These are phyloP conservation scores for Fragaria vesca DNA, from an alignment of 306 rosid species.

Conservation along the genomic window DNA sequence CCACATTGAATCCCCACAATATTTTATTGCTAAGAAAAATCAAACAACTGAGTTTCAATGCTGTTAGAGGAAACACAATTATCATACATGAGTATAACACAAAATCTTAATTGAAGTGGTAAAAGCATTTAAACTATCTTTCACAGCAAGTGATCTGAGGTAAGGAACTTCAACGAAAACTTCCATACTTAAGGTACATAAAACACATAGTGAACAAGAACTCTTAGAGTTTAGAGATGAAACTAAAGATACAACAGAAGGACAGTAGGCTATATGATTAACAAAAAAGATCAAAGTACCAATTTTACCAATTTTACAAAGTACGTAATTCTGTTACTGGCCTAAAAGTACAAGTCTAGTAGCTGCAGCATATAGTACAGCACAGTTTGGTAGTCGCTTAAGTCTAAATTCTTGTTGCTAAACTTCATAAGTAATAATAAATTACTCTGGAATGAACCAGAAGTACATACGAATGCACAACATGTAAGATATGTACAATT, in stretches of 20 bases:
- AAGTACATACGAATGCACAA: neutral
- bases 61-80: neutral
- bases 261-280: neutral
- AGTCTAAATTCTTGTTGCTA: neutral
- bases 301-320: neutral
- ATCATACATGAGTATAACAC: neutral
- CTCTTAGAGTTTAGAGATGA: neutral
- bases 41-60: neutral
- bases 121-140: neutral
- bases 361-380: neutral
- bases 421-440: neutral
- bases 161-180: neutral
- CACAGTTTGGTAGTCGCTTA: neutral
- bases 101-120: too few relatives aligned
- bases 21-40: neutral
- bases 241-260: neutral
- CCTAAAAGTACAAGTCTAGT: neutral
- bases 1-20: neutral
- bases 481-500: neutral
- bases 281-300: too few relatives aligned
- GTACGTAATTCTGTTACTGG: neutral
- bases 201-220: neutral
- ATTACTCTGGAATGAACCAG: neutral
- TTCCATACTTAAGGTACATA: too few relatives aligned
- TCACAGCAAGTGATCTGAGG: neutral